Conservation (phyloP, 163 green algal species). For the Chlamydomonas reinhardtii region DNA sequence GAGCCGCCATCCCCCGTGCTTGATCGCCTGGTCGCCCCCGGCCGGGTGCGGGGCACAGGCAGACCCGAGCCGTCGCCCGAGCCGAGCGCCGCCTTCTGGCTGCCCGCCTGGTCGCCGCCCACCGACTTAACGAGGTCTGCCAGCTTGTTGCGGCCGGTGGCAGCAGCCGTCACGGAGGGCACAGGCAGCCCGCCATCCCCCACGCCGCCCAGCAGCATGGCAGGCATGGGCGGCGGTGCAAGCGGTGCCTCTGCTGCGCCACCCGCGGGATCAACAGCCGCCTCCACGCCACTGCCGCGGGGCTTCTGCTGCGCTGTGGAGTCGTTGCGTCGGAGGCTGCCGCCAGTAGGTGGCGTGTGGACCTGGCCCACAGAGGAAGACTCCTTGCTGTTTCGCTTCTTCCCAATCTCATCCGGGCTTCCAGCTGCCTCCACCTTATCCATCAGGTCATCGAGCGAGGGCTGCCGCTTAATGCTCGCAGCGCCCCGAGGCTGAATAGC, state of each 20-base stretch:
- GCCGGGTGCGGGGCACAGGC: too few relatives aligned
- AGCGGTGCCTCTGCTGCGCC: too few relatives aligned
- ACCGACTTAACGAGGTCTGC: conserved; percentile 9
- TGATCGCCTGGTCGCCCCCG: not conserved
- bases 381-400: too few relatives aligned
- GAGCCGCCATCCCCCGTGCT: not conserved
- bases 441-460: not conserved
- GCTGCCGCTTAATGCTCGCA: not conserved
- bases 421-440: not conserved
- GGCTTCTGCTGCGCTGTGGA: not conserved
- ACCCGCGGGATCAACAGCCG: not conserved
- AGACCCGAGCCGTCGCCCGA: too few relatives aligned
- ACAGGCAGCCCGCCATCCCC: too few relatives aligned
- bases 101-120: not conserved
- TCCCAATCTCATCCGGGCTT: too few relatives aligned
- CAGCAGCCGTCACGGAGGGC: too few relatives aligned
- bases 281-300: too few relatives aligned
- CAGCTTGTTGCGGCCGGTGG: not conserved
- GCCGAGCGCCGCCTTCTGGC: too few relatives aligned
- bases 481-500: too few relatives aligned
- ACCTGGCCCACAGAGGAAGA: too few relatives aligned
- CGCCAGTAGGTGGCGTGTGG: not conserved
- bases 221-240: too few relatives aligned
- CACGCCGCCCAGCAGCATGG: not conserved
- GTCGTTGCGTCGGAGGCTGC: not conserved